Percentiles rank a stretch among this genome's conserved stretches.
Conservation (phyloP, 2,329 filamentous ascomycete genomes). For the Penicillium sp. region DNA sequence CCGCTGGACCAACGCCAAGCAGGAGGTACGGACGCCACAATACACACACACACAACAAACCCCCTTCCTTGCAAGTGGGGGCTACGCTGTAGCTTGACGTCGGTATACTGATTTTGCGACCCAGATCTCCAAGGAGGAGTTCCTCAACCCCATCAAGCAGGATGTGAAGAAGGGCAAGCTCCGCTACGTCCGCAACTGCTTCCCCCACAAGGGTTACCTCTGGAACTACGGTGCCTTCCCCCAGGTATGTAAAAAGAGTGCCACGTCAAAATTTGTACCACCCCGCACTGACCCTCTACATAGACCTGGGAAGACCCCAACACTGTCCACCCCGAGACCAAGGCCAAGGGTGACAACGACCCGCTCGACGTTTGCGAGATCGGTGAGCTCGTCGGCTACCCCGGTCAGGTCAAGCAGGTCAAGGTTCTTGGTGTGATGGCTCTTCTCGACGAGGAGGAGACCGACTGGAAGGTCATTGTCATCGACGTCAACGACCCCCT, state of each 20-base stretch:
- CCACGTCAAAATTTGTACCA: no score
- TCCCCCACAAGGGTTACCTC: slow-evolving; percentile 99
- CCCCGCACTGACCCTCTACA: not conserved
- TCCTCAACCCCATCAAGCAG: slow-evolving; percentile 98
- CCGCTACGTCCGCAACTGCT: slow-evolving; percentile 98
- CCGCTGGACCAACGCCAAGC: slow-evolving; percentile 98
- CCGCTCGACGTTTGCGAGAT: slow-evolving; percentile 99
- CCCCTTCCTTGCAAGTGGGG: no score
- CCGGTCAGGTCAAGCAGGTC: slow-evolving; percentile 97
- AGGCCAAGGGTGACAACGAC: slow-evolving; percentile 99
- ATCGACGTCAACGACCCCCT: slow-evolving; percentile 97
- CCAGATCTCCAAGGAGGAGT: slow-evolving; percentile 98
- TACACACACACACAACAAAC: no score
- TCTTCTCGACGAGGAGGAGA: slow-evolving; percentile 97
- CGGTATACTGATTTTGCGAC: no score
- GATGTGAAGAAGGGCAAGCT: slow-evolving; percentile 99
- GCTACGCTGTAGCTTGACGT: no score
- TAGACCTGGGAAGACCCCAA: slow-evolving; percentile 99
- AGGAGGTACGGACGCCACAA: slow-evolving; percentile 73
- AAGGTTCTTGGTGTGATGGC: slow-evolving; percentile 99
- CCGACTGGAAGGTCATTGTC: slow-evolving; percentile 99
- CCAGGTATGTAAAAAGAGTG: slow-evolving; percentile 73
- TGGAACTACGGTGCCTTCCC: slow-evolving; percentile 99
- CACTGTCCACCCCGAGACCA: slow-evolving; percentile 90
- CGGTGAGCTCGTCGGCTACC: slow-evolving; percentile 91